Evolutionary conservation across 2,329 filamentous ascomycete species (phyloP), one percentile per base, ranked within the genome.

Genomic region (Lecanosticta acicola): DNA sequence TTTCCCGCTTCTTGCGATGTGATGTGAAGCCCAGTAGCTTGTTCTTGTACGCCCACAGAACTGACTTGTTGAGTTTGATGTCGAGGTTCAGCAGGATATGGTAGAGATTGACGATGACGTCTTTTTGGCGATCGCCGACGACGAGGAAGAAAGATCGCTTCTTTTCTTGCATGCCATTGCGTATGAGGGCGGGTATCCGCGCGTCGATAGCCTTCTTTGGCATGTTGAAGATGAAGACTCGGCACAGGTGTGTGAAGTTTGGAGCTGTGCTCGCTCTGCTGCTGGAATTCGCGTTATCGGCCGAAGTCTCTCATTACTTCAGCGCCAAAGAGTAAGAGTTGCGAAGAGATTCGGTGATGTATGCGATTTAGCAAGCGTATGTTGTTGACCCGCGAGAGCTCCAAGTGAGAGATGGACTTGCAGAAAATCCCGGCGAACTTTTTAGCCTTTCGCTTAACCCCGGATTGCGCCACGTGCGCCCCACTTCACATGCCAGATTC

Each of bases 11-110:
- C 76, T 95, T 94, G 45, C 93, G 86, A 70, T 98, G 90, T 72
- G 87, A 89, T 24, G 88, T 94, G 66, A 97, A 97, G 40, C 89
- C 90, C 24, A 98, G 74, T 9, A 98, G 78, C 69, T 98, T 93
- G 68, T 94, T 94, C 77, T 97, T 97, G 75, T 98, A 98, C 16
- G 93, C 91, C 93, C 93, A 98, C 9, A 98, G 74, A 2, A 98
- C 89, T 10, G 87, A 93, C 69, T 97, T 97, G 73, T 93, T 94
- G 68, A 94, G 82, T 71, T 94, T 94, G 55, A 96, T 80, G 65
- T 95, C 87, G 64, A 86, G 83, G 59, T 81, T 85, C 41, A 90
- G 85, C 76, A 96, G 86, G 63, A 98, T 94, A 64, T 93, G 89
- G 71, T 97, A 90, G 49, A 90, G 77, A 65, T 96, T 83, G 56